Evolutionary conservation across 805 yeast species (phyloP).

Genomic region (Blastobotrys parvus): DNA sequence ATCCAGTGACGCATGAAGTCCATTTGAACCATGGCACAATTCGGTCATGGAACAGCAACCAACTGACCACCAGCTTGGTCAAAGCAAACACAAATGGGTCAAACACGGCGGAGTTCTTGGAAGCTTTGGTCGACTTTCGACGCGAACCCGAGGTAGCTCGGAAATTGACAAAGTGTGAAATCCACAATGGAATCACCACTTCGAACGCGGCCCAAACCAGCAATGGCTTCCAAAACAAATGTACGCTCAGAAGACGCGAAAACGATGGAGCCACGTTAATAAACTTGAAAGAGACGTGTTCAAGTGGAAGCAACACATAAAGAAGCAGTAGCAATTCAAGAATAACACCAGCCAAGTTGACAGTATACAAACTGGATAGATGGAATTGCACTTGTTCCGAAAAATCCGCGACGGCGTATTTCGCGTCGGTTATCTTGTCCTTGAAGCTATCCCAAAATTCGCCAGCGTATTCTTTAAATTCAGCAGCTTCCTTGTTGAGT

Average conservation of each 20-base stretch:
- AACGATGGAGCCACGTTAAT: not conserved
- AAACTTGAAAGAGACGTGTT: not conserved
- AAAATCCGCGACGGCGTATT: conserved; percentile 12
- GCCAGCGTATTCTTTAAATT: conserved; percentile 16
- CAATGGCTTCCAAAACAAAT: conserved; percentile 22
- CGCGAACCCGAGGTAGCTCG: conserved; percentile 13
- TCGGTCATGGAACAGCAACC: conserved; percentile 18
- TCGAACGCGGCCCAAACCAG: conserved; percentile 19
- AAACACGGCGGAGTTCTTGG: conserved; percentile 20
- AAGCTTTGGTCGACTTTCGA: not conserved
- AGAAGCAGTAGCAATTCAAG: conserved; percentile 12
- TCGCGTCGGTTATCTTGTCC: conserved; percentile 3
- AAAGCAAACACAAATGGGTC: conserved; percentile 52
- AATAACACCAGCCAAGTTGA: conserved; percentile 14
- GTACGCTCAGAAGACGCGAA: not conserved
- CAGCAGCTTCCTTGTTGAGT: conserved; percentile 13
- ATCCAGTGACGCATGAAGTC: conserved; percentile 8
- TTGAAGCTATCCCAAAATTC: conserved; percentile 19
- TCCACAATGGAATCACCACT: conserved; percentile 23
- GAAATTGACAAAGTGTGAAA: conserved; percentile 28
- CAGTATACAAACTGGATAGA: conserved; percentile 25
- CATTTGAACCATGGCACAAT: conserved; percentile 8
- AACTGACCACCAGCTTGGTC: conserved; percentile 37
- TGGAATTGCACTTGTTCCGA: conserved; percentile 16
- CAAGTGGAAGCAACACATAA: conserved; percentile 6